A percentile compares a stretch with the other conserved stretches of the same genome.
These are phyloP conservation scores for Penicillium freii DNA, from an alignment of 2,329 filamentous ascomycete species.

Conservation along the genomic window DNA sequence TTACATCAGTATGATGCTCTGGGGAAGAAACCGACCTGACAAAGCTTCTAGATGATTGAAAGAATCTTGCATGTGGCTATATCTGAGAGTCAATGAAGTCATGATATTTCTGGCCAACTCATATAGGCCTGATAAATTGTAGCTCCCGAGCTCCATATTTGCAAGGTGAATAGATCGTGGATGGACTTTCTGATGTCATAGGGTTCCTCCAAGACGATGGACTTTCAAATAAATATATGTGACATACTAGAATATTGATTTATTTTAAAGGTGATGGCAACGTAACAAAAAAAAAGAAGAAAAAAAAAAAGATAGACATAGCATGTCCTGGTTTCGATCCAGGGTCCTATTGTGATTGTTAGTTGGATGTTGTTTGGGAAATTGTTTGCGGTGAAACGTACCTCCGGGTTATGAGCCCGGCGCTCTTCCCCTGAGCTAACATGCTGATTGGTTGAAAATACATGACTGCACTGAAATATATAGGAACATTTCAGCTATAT, in stretches of 20 bases:
- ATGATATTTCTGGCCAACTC: background rate
- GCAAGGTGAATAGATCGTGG: no score
- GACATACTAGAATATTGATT: background rate
- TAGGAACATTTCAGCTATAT: background rate
- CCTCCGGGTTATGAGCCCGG: conserved; percentile 50
- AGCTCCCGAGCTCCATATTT: background rate
- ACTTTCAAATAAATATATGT: background rate
- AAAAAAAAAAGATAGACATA: background rate
- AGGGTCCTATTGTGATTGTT: background rate
- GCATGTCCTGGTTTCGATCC: conserved; percentile 2
- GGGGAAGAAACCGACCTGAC: background rate
- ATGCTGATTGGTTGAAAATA: conserved; percentile 28
- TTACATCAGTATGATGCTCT: conserved; percentile 1
- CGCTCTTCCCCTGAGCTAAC: conserved; percentile 48
- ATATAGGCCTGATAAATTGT: background rate
- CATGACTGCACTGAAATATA: fast-evolving
- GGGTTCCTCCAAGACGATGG: background rate
- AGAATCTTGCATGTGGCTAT: background rate
- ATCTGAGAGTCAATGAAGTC: background rate
- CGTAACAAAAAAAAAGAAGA: background rate
- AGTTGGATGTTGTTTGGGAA: background rate
- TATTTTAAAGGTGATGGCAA: no score
- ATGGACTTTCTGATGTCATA: background rate
- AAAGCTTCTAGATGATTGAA: background rate
- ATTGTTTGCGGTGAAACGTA: conserved; percentile 1